Percentiles rank a stretch among this genome's conserved stretches.
Conservation (phyloP, 352 stramenopile genomes). For the Pythium coloratum region DNA sequence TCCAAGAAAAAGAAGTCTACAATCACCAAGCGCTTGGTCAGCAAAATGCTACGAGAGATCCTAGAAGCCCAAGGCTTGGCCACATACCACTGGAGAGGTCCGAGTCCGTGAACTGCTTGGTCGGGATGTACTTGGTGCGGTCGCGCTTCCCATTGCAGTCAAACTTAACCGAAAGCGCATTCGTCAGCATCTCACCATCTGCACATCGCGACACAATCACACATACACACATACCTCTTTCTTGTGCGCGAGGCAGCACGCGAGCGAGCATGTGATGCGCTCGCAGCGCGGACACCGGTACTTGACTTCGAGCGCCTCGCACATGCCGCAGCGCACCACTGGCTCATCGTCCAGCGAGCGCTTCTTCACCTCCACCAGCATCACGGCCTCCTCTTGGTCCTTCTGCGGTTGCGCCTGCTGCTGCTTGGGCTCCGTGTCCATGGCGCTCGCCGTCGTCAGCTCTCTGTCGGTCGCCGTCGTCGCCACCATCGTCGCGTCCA, state of each 20-base stretch:
- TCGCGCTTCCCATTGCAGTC: constrained; percentile 82
- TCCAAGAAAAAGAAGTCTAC: constrained; percentile 48
- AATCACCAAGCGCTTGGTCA: not conserved
- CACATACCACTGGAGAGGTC: constrained; percentile 69
- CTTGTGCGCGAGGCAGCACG: constrained; percentile 81
- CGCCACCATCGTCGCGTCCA: constrained; percentile 10
- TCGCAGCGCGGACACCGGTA: constrained; percentile 86
- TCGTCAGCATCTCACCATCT: not conserved
- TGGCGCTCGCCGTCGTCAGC: not conserved
- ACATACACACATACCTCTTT: constrained; percentile 42
- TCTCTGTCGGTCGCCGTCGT: constrained; percentile 4
- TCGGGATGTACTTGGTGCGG: constrained; percentile 72
- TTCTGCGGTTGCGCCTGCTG: not conserved
- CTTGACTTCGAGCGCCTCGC: constrained; percentile 58
- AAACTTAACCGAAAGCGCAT: constrained; percentile 37
- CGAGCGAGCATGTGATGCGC: constrained; percentile 78
- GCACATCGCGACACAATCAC: not conserved
- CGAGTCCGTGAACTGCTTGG: constrained; percentile 75
- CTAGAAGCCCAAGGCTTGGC: not conserved
- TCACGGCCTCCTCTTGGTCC: not conserved
- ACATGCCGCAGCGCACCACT: constrained; percentile 42
- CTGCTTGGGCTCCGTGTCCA: constrained; percentile 1
- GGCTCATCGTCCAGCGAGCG: constrained; percentile 26
- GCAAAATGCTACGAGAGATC: no score
- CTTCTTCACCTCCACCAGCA: constrained; percentile 31